These are phyloP conservation scores for Puccinia hordei DNA, from an alignment of 1,284 basidiomycete species.

Conservation along the genomic window DNA sequence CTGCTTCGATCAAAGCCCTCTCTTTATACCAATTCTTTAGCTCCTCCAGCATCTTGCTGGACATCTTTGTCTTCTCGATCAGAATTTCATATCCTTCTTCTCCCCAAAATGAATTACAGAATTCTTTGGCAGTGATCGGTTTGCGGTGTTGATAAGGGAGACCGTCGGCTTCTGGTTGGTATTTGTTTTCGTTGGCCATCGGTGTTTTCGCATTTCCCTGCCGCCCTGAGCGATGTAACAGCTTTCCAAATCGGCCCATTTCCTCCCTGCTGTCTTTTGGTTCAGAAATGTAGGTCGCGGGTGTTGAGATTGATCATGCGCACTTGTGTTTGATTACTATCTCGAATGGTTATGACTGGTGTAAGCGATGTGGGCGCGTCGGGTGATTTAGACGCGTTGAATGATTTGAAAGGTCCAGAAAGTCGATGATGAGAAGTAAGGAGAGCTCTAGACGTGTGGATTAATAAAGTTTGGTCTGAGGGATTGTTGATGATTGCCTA, in stretches of 20 bases:
- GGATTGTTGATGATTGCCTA: not conserved
- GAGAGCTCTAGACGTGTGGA: not conserved
- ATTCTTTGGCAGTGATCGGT: constrained; percentile 19
- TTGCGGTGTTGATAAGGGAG: constrained; percentile 25
- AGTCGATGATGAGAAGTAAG: not conserved
- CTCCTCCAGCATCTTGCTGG: constrained; percentile 37
- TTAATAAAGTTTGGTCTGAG: not conserved
- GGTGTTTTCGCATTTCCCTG: not conserved
- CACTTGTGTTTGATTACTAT: not conserved
- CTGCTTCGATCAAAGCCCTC: constrained; percentile 72
- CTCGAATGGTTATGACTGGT: not conserved
- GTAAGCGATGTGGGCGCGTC: not conserved
- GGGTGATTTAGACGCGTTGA: not conserved
- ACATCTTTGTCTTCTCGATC: constrained; percentile 30
- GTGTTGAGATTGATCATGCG: not conserved
- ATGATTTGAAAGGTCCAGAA: not conserved
- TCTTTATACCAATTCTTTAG: constrained; percentile 49
- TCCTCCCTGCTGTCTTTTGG: not conserved
- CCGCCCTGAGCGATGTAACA: constrained; percentile 29
- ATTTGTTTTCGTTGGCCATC: not conserved
- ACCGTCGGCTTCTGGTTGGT: constrained; percentile 4
- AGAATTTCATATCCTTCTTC: constrained; percentile 48
- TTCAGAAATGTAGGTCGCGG: not conserved
- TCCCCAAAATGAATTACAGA: constrained; percentile 50
- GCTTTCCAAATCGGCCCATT: constrained; percentile 25